phyloP scores from a whole-genome alignment of 768 basidiomycete genomes.

The Phaffia tasmanica region DNA sequence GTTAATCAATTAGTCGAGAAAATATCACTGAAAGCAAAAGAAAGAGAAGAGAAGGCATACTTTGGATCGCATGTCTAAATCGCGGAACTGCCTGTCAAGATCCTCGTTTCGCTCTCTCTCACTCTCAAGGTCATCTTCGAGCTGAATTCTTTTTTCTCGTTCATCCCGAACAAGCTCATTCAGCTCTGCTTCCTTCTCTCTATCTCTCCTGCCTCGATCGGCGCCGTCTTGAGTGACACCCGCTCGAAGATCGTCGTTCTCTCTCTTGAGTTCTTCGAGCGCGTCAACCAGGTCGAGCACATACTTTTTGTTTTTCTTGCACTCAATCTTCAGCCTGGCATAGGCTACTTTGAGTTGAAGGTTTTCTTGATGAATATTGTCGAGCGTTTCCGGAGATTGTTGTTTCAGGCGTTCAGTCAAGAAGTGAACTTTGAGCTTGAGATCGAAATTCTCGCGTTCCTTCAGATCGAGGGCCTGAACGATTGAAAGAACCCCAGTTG shows the following conservation, averaged over 20 bases:
- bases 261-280: constrained; percentile 48
- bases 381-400: constrained; percentile 82
- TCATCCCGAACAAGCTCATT: neutral
- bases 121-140: constrained; percentile 51
- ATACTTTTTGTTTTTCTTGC: constrained; percentile 84
- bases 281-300: constrained; percentile 52
- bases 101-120: constrained; percentile 62
- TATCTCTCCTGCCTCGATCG: neutral
- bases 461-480: constrained; percentile 80
- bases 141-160: constrained; percentile 35
- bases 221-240: neutral
- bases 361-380: constrained; percentile 82
- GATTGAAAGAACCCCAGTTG: neutral
- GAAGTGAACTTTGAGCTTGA: constrained; percentile 92
- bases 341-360: constrained; percentile 87
- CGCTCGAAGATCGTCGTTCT: constrained; percentile 2
- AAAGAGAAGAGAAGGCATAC: neutral
- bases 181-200: constrained; percentile 7
- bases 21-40: no score
- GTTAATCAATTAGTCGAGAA: neutral
- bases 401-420: constrained; percentile 83
- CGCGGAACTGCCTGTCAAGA: neutral
- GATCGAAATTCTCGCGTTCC: constrained; percentile 93
- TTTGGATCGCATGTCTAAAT: neutral
- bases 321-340: constrained; percentile 74